These are phyloP conservation scores for Yamadazyma membranifaciens DNA, from an alignment of 1,139 yeast species.

Conservation along the genomic window DNA sequence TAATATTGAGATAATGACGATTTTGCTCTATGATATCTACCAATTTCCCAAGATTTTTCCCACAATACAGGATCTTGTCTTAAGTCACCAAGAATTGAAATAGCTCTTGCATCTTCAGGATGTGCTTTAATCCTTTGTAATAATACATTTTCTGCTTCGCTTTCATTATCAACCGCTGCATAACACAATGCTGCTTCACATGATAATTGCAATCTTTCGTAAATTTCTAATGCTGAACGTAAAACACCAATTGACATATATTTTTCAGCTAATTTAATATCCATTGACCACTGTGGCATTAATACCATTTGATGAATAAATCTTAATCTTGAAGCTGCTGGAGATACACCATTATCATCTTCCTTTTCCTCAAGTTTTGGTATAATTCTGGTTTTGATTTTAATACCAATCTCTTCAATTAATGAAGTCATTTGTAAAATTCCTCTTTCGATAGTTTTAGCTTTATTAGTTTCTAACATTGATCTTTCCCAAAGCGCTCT, in stretches of 20 bases:
- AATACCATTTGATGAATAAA: conserved; percentile 76
- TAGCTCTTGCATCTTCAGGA: conserved; percentile 81
- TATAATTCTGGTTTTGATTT: conserved; percentile 58
- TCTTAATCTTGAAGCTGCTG: conserved; percentile 54
- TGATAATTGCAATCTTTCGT: conserved; percentile 72
- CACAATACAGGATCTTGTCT: conserved; percentile 74
- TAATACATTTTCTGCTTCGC: conserved; percentile 62
- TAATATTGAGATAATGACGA: conserved; percentile 74
- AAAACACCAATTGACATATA: conserved; percentile 84
- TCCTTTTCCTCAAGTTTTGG: conserved; percentile 42
- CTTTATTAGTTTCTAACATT: conserved; percentile 70
- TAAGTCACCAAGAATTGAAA: conserved; percentile 84
- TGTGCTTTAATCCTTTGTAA: conserved; percentile 49
- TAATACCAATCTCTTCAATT: conserved; percentile 83
- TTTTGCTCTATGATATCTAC: conserved; percentile 82
- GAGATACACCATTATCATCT: conserved; percentile 17
- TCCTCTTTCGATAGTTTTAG: conserved; percentile 92
- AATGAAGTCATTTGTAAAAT: conserved; percentile 88
- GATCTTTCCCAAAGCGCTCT: conserved; percentile 92
- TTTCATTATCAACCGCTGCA: conserved; percentile 79
- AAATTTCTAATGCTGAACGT: conserved; percentile 86
- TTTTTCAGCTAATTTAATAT: conserved; percentile 79
- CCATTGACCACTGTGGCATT: conserved; percentile 85
- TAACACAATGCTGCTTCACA: conserved; percentile 90
- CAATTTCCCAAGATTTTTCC: conserved; percentile 86